A percentile compares a stretch with the other conserved stretches of the same genome.
phyloP scores from a whole-genome alignment of 441 rosid genomes.

The Bruguiera hainesii region DNA sequence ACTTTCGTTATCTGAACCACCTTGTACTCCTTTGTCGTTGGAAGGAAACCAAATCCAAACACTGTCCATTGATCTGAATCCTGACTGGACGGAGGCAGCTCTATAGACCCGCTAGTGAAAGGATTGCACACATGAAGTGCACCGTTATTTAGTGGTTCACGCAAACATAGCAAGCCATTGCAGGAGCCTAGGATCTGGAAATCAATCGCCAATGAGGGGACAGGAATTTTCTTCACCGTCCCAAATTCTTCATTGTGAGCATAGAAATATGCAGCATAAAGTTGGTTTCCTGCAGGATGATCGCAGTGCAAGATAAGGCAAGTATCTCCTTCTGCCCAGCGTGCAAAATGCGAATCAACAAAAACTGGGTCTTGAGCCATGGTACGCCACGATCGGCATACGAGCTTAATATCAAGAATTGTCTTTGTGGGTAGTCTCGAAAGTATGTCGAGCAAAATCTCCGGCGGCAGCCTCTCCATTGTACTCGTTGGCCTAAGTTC shows the following conservation, averaged over 20 bases:
- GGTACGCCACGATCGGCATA: too few species aligned
- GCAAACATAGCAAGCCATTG: slow-evolving; percentile 25
- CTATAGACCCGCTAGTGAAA: slow-evolving; percentile 15
- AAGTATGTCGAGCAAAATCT: too few species aligned
- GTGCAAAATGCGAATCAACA: too few species aligned
- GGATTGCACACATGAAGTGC: slow-evolving; percentile 21
- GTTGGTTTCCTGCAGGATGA: slow-evolving; percentile 17
- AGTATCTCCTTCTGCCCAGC: slow-evolving; percentile 5
- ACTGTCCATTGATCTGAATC: neutral
- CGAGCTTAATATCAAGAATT: too few species aligned
- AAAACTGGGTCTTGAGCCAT: too few species aligned
- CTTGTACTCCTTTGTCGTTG: slow-evolving; percentile 19
- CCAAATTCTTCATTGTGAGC: neutral
- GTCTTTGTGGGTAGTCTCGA: too few species aligned
- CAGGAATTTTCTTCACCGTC: slow-evolving; percentile 9
- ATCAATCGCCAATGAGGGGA: slow-evolving; percentile 7
- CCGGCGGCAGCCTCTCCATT: too few species aligned
- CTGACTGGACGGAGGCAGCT: neutral
- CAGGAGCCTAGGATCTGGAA: slow-evolving; percentile 21
- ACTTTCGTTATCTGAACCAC: slow-evolving; percentile 9
- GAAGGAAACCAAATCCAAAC: slow-evolving; percentile 21
- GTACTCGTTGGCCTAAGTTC: too few species aligned
- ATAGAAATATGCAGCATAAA: slow-evolving; percentile 9
- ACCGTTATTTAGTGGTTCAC: neutral
- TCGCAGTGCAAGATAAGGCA: slow-evolving; percentile 21